phyloP scores from a whole-genome alignment of 78 protist species.

The Emiliania huxleyi region DNA sequence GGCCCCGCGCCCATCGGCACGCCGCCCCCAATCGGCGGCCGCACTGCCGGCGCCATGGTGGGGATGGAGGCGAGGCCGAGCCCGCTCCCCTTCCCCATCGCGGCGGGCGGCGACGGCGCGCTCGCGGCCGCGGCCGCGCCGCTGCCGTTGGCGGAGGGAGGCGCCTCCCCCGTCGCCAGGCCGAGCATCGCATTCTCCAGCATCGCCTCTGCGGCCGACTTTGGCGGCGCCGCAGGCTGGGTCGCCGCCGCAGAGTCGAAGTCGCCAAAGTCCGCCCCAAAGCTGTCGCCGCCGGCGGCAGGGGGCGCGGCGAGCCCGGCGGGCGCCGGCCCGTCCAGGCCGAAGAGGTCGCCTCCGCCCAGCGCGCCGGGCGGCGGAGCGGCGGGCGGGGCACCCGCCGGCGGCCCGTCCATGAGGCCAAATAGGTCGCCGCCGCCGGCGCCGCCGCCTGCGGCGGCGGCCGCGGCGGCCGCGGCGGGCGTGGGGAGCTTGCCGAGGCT shows the following conservation, averaged over 20 bases:
- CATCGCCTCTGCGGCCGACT: background rate
- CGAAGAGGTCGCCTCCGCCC: background rate
- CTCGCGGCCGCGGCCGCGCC: background rate
- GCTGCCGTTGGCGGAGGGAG: background rate
- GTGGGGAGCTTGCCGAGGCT: background rate
- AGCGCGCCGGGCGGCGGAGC: background rate
- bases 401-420: background rate
- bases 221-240: background rate
- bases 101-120: background rate
- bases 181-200: background rate
- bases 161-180: background rate
- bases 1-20: background rate
- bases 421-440: background rate
- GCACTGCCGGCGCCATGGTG: background rate
- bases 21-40: background rate
- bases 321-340: background rate
- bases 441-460: background rate
- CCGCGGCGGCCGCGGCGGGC: background rate
- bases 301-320: background rate
- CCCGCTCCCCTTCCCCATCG: background rate
- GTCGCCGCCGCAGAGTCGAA: background rate
- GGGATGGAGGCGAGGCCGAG: background rate
- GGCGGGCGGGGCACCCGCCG: background rate
- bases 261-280: background rate
- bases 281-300: background rate